Evolutionary conservation across 371 early-diverging fungal species (phyloP).

Genomic region (Synchytrium microbalum): DNA sequence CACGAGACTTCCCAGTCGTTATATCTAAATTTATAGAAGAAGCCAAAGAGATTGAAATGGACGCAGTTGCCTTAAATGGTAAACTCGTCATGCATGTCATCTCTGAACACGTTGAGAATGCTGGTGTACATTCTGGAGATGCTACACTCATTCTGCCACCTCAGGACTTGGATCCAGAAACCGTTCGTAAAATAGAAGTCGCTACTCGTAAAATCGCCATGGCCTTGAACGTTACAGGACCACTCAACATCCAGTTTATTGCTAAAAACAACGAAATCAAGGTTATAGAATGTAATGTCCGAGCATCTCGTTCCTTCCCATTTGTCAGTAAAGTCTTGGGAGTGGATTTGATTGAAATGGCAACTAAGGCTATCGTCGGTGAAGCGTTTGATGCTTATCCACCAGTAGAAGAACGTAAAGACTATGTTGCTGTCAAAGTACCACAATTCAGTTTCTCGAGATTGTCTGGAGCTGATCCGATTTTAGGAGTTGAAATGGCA

Average conservation of each 20-base stretch:
- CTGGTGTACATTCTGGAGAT: conserved; percentile 96
- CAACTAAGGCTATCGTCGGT: conserved; percentile 82
- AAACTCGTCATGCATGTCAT: conserved; percentile 81
- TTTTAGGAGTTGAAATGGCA: conserved; percentile 96
- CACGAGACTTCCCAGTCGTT: conserved; percentile 87
- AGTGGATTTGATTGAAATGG: conserved; percentile 86
- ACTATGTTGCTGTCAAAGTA: conserved; percentile 87
- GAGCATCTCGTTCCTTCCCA: conserved; percentile 92
- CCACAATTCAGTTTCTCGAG: conserved; percentile 95
- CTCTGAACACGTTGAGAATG: conserved; percentile 92
- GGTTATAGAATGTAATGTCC: conserved; percentile 95
- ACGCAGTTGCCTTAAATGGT: conserved; percentile 87
- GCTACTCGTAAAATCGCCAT: conserved; percentile 84
- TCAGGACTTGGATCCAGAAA: conserved; percentile 82
- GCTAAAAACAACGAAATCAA: conserved; percentile 91
- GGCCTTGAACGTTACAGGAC: conserved; percentile 91
- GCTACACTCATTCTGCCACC: conserved; percentile 90
- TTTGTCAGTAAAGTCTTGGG: conserved; percentile 90
- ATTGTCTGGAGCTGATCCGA: conserved; percentile 89
- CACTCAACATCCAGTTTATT: conserved; percentile 96
- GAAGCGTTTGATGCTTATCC: conserved; percentile 66
- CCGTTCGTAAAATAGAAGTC: conserved; percentile 73
- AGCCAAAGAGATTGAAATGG: conserved; percentile 93
- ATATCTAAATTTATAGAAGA: conserved; percentile 92
- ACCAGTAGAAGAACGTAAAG: conserved; percentile 28